These are phyloP conservation scores for Penicillium sp. DNA, from an alignment of 2,329 filamentous ascomycete genomes.

Conservation along the genomic window DNA sequence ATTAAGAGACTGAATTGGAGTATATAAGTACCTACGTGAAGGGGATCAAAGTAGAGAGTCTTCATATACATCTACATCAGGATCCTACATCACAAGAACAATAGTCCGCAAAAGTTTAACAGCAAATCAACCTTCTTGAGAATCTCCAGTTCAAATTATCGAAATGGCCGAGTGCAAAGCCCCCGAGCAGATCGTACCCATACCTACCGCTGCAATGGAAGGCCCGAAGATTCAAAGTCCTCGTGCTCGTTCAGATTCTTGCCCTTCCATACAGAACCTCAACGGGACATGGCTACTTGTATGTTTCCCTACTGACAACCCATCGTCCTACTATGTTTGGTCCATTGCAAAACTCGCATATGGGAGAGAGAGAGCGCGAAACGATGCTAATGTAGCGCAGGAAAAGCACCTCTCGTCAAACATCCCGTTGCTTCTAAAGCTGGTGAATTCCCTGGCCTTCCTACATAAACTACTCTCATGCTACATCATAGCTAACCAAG, in stretches of 20 bases:
- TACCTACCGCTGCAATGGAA: background rate
- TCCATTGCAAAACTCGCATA: background rate
- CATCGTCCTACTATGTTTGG: background rate
- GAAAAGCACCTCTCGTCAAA: slow-evolving; percentile 1
- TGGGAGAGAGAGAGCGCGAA: background rate
- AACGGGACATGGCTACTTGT: background rate
- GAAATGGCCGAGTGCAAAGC: background rate
- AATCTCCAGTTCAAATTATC: background rate
- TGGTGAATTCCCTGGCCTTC: background rate
- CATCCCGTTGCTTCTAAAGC: background rate
- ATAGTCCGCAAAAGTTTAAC: background rate
- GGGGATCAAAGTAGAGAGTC: background rate
- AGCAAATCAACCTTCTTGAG: background rate
- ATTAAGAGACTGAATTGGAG: background rate
- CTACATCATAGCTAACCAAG: background rate
- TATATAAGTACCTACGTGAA: background rate
- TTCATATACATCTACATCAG: background rate
- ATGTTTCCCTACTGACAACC: background rate
- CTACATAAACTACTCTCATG: background rate
- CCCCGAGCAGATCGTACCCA: background rate
- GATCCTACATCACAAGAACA: background rate
- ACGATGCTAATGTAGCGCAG: background rate
- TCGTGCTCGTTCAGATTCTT: background rate
- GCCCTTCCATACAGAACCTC: background rate
- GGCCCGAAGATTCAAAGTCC: background rate